Evolutionary conservation across 2,329 filamentous ascomycete genomes (phyloP), one percentile per base, ranked within the genome.

Genomic region (Proliferodiscus dingleyae): DNA sequence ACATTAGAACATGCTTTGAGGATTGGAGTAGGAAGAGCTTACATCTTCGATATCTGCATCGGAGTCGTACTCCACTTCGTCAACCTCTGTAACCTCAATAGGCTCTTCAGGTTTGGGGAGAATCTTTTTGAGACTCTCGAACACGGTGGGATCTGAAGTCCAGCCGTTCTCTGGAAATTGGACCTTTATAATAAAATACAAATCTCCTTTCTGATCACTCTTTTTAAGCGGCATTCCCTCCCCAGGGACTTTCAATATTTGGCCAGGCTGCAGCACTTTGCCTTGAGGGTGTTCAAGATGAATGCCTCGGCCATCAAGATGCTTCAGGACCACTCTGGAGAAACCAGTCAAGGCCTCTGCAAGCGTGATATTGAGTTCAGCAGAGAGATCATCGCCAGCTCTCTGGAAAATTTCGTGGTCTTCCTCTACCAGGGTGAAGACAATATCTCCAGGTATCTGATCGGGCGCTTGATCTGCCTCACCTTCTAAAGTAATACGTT

Each of bases 151-250:
- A 46, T 86, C 77, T 53, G 78, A 73, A 47, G 90, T 72, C 89
- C 89, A 97, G 21, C 82, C 86, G 58, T 91, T 82, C 57, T 90
- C 81, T 2, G 93, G 93, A 71, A 97, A 97, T 44, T 88, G 78
- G 52, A 98, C 78, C 59, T 93, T 83, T 53, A 96, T 83, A 29
- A 86, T 71, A 33, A 98, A 74, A 67, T 91, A 98, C 15, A 98
- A 71, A 61, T 97, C 89, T 34, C 93, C 93, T 63, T 81, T 89
- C 4, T 71, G 62, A 30, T 98, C 93, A 52, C 84, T 87, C 46
- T 83, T 82, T 75, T 96, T 96, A 57, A 83, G 68, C 2, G 93
- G 93, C 93, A 98, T 98, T 49, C 93, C 93, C 70, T 98, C 93
- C 21, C 89, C 89, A 2, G 75, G 68, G 1, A 98, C 73, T 71